Base-by-base conservation (phyloP, 23 red algal species). In the Gracilaria gracilis region DNA sequence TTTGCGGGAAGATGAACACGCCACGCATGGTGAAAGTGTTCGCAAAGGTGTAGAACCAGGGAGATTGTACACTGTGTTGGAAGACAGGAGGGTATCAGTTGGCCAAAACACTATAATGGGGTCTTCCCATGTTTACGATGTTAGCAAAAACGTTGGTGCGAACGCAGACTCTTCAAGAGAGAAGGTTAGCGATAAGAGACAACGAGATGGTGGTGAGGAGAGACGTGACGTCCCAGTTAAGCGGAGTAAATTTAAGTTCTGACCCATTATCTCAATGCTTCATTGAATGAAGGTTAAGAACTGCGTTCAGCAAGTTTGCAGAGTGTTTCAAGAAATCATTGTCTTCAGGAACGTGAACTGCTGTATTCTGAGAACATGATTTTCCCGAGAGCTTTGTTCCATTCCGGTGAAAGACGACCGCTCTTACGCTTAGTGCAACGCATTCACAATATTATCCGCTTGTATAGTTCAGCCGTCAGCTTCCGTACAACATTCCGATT, bases 41-140 rank as follows among this genome's bases (percentile, higher is more conserved):
- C 34, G n/a, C 5, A 25, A 72, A 37, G 64, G 40, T 28, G 16
- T 25, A 12, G 36, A 27, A 14, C 29, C 24, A 27, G 89, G 79
- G 16, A 55, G 67, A 34, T 51, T 92, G 27, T 92, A 84, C 44
- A 54, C 38, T 0, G 79, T 92, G 4, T 58, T 92, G 40, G 49
- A 83, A 23, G 44, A 92, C 23, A 75, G 40, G n/a, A 62, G 81
- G 67, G 57, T 75, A 37, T 75, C 79, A 16, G 80, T 84, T 24
- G 89, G 79, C 13, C 49, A 81, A 9, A 81, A 70, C 32, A 61
- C 55, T 49, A 75, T 94, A 57, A 65, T 95, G 80, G 93, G 93
- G 48, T 89, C 93, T 57, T 90, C 84, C 23, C 93, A 95, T 83
- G 86, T 91, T 39, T 95, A 95, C 66, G 59, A 81, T 14, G 57